Evolutionary conservation across 768 basidiomycete genomes (phyloP).

Genomic region (Hortiboletus flavorubellus): DNA sequence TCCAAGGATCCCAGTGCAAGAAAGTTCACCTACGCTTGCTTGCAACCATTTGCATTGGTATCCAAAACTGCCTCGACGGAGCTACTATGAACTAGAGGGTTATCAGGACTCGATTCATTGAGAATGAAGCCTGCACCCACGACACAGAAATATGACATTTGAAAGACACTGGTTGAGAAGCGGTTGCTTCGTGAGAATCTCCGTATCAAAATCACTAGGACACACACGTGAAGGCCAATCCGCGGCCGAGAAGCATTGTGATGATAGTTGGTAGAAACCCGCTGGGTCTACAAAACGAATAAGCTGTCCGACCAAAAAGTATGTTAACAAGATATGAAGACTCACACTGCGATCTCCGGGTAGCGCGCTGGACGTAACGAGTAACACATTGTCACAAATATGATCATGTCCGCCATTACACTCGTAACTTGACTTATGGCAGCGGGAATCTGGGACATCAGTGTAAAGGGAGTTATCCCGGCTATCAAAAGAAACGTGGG

Average conservation of each 20-base stretch:
- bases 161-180: slow-evolving; percentile 12
- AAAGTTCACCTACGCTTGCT: slow-evolving; percentile 19
- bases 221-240: slow-evolving; percentile 26
- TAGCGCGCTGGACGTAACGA: slow-evolving; percentile 19
- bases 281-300: slow-evolving; percentile 8
- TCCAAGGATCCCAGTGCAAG: neutral
- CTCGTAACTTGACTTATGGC: slow-evolving; percentile 11
- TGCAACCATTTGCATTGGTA: slow-evolving; percentile 27
- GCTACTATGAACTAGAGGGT: slow-evolving; percentile 19
- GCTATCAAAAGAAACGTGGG: neutral
- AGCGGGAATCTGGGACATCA: slow-evolving; percentile 8
- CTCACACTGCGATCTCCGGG: slow-evolving; percentile 19
- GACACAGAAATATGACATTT: slow-evolving; percentile 15
- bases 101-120: neutral
- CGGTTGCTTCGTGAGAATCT: neutral
- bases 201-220: neutral
- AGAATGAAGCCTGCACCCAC: slow-evolving; percentile 14
- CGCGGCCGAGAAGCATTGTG: slow-evolving; percentile 15
- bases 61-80: slow-evolving; percentile 24
- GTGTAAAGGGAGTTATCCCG: neutral
- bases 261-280: slow-evolving; percentile 1
- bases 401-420: slow-evolving; percentile 9
- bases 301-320: neutral
- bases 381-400: slow-evolving; percentile 15
- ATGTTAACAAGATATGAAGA: neutral